Conservation (phyloP, 805 yeast species). For the Lachancea lanzarotensis region DNA sequence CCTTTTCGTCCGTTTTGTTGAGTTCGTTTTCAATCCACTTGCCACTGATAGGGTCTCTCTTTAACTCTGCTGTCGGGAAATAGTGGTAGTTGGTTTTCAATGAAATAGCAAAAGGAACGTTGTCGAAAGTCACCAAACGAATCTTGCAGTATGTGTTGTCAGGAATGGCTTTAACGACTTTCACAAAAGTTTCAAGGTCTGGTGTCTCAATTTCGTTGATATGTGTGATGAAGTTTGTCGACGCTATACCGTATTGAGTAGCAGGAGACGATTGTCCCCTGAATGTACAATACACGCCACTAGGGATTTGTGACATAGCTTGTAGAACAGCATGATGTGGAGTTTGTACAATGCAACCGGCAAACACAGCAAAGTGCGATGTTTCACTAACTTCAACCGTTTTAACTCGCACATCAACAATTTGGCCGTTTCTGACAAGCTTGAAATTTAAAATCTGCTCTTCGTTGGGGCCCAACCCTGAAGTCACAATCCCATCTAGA, state of each 20-base stretch:
- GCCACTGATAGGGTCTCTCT: conserved; percentile 39
- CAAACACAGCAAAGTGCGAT: conserved; percentile 66
- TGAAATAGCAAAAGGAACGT: conserved; percentile 79
- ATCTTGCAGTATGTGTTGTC: conserved; percentile 78
- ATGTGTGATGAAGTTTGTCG: conserved; percentile 83
- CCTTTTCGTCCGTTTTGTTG: conserved; percentile 32
- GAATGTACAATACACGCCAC: conserved; percentile 75
- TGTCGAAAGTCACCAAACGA: conserved; percentile 77
- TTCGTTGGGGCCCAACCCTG: conserved; percentile 37
- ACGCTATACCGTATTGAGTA: conserved; percentile 66
- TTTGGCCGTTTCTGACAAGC: conserved; percentile 65
- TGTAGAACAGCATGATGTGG: conserved; percentile 95
- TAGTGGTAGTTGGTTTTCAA: conserved; percentile 84
- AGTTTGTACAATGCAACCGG: conserved; percentile 74
- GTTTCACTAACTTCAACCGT: conserved; percentile 60
- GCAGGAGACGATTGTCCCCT: conserved; percentile 83
- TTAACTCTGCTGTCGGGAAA: conserved; percentile 65
- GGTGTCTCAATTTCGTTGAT: conserved; percentile 72
- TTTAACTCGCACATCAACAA: conserved; percentile 54
- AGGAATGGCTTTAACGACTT: conserved; percentile 60
- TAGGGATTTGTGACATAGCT: conserved; percentile 67
- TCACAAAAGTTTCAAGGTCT: conserved; percentile 59
- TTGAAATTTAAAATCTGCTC: conserved; percentile 43
- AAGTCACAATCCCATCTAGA: conserved; percentile 38
- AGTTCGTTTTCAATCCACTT: conserved; percentile 53